These are phyloP conservation scores for Eucalyptus decipiens DNA, from an alignment of 345 rosid genomes.

Conservation along the genomic window DNA sequence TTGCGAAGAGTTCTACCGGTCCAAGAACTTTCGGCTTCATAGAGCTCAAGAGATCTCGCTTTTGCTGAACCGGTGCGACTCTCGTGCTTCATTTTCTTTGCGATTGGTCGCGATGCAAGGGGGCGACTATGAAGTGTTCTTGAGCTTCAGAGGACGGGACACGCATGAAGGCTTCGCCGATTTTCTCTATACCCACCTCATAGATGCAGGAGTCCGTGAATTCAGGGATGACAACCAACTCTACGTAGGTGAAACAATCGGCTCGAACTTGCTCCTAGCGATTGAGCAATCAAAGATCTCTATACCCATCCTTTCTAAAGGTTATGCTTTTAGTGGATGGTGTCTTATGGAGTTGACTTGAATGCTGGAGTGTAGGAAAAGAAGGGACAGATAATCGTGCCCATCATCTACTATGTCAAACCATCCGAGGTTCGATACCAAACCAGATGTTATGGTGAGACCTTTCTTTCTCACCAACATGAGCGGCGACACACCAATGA, in stretches of 20 bases:
- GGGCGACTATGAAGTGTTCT: not conserved
- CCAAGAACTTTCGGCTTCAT: not conserved
- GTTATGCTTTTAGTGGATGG: too few relatives aligned
- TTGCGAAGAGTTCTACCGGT: not conserved
- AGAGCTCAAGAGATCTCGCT: not conserved
- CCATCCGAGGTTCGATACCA: too few relatives aligned
- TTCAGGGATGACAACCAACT: not conserved
- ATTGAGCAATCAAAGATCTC: not conserved
- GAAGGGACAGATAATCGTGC: not conserved
- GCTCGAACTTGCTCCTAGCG: rapidly evolving
- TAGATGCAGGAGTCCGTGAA: not conserved
- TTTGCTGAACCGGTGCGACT: not conserved
- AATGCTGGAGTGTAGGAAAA: not conserved
- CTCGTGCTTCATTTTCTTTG: not conserved
- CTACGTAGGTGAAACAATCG: rapidly evolving
- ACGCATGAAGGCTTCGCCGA: rapidly evolving
- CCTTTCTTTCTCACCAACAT: not conserved
- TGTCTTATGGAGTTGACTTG: too few relatives aligned
- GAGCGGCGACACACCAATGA: not conserved
- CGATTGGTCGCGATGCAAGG: not conserved
- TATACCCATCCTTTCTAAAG: not conserved
- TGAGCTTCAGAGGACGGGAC: not conserved
- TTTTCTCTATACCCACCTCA: not conserved
- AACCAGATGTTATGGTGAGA: too few relatives aligned
- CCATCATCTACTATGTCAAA: not conserved